Base-by-base conservation (phyloP, 2,329 filamentous ascomycete species). In the Pezicula rhizophila region DNA sequence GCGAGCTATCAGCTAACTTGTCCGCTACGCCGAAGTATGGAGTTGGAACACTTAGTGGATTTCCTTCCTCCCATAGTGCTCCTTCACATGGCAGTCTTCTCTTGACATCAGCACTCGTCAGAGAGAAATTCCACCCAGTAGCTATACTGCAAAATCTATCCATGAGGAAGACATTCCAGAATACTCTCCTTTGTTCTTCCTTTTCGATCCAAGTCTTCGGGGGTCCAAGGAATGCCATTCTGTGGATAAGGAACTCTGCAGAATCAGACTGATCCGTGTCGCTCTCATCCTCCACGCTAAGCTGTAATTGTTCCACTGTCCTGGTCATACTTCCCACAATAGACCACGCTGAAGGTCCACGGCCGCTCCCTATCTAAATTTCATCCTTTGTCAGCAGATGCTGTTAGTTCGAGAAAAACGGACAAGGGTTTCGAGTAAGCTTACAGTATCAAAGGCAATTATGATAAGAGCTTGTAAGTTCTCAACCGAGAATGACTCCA, bases 1-100 rank as follows among this genome's bases (percentile, higher is more conserved):
- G 50, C 2, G 52, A 40, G 11, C 53, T 53, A 31, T 46, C 49
- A 35, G 53, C 57, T 8, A 60, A 57, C 40, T 60, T 60, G 28
- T 69, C 65, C 2, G 65, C 60, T 5, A 72, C 63, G 5, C 69
- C 70, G 53, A 72, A 72, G 46, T 65, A 70, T 0, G 69, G 69
- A 1, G 69, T 66, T 2, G 47, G 53, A 1, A 59, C 53, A 18
- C 58, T 56, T 7, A 55, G 33, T 34, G 57, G 56, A 12, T 53
- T 57, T 15, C 57, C 57, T 41, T 50, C 49, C 31, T 64, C 57
- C 65, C 65, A 68, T 1, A 65, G 45, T 1, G 57, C 60, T 1
- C 65, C 65, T 53, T 67, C 64, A 46, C 64, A 66, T 4, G 65
- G 65, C 3, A 68, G 47, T 2, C 65, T 57, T n/a, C 65, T 58